Evolutionary conservation across 1,139 yeast species (phyloP), one percentile per base, ranked within the genome.

Genomic region (Nakaseomyces sp.): DNA sequence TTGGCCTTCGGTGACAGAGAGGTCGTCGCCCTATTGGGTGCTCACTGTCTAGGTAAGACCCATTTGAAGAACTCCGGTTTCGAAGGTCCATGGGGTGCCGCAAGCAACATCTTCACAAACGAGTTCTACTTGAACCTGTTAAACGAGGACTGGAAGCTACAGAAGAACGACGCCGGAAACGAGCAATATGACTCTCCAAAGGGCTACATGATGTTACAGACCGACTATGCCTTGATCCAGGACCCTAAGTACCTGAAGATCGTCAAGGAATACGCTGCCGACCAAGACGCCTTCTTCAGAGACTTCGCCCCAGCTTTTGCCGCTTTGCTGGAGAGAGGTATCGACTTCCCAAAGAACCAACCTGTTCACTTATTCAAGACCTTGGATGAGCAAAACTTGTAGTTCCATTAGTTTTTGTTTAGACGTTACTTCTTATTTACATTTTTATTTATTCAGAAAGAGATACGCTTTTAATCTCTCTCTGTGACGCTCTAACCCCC

Each of bases 21-120:
- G 65, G 81, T 83, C 52, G 95, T 84, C 45, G 89, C 91, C 36
- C 71, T 88, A 53, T 71, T 85, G 56, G 96, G 96, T 51, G 95
- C 95, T 32, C 96, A 88, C 65, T 78, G 84, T 48, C 72, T 87
- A 52, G 96, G 96, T 49, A 67, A 73, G 48, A 84, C 95, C 60
- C 95, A 86, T 66, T 63, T 70, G 28, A 57, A 68, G 41, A 71
- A 72, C 51, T 73, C 82, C 10, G 96, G 96, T 2, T 89, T 70
- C 63, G 93, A 83, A 50, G 96, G 96, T 42, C 95, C 95, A 42
- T 89, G 97, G 97, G 93, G 91, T 45, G 91, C 89, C 47, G 80
- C 88, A 33, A 85, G 87, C 56, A 88, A 88, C 54, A 70, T 76
- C 65, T 85, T 89, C 65, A 79, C 91, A 54, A 87, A 86, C 64